Evolutionary conservation across 441 rosid species (phyloP).

Genomic region (Lepidium campestre): DNA sequence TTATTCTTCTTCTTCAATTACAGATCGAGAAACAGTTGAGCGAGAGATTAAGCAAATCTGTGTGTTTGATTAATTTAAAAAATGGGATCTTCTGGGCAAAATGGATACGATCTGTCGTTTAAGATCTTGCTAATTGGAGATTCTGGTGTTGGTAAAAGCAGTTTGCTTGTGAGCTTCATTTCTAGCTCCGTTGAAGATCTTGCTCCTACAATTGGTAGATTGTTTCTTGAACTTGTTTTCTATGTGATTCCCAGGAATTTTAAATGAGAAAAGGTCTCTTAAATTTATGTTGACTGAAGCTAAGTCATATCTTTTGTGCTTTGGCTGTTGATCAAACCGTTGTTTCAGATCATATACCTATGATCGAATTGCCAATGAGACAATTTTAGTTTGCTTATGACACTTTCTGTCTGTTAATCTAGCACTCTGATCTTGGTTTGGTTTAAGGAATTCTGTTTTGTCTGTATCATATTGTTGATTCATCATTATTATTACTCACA

Average conservation of each 20-base stretch:
- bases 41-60: background rate
- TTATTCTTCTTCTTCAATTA: background rate
- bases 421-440: background rate
- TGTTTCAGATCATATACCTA: background rate
- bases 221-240: background rate
- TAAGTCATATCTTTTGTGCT: background rate
- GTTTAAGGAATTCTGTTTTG: slow-evolving; percentile 3
- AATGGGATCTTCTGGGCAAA: slow-evolving; percentile 58
- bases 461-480: background rate
- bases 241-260: background rate
- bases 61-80: background rate
- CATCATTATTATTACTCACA: slow-evolving; percentile 6
- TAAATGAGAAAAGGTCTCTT: background rate
- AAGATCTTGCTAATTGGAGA: slow-evolving; percentile 71
- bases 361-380: background rate
- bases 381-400: background rate
- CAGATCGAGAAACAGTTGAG: slow-evolving; percentile 2
- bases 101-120: slow-evolving; percentile 53
- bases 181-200: slow-evolving; percentile 48
- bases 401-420: slow-evolving; percentile 1
- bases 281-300: background rate
- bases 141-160: slow-evolving; percentile 65
- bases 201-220: slow-evolving; percentile 56
- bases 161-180: slow-evolving; percentile 63
- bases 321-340: slow-evolving; percentile 15